Evolutionary conservation across 2,329 filamentous ascomycete species (phyloP).

Genomic region (Ambrosiella xylebori): DNA sequence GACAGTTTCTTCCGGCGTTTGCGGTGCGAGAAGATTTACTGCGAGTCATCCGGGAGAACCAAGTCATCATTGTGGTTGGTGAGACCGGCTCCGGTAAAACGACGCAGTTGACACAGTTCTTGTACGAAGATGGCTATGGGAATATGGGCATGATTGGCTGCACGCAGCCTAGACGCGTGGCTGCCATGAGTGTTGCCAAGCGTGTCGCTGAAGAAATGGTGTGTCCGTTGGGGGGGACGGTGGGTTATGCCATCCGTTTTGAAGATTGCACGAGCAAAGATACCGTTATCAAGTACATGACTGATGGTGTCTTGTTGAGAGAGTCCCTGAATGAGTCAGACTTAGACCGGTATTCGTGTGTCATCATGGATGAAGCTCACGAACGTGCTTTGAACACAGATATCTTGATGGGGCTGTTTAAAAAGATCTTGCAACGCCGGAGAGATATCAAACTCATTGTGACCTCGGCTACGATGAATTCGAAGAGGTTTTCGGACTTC

Average conservation of each 20-base stretch:
- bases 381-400: slow-evolving; percentile 93
- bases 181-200: slow-evolving; percentile 97
- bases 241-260: slow-evolving; percentile 95
- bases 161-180: slow-evolving; percentile 88
- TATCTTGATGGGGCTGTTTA: slow-evolving; percentile 92
- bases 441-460: slow-evolving; percentile 92
- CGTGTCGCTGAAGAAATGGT: slow-evolving; percentile 98
- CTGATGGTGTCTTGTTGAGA: slow-evolving; percentile 81
- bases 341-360: slow-evolving; percentile 87
- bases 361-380: slow-evolving; percentile 99
- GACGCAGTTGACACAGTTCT: slow-evolving; percentile 88
- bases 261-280: slow-evolving; percentile 95
- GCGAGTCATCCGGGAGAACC: slow-evolving; percentile 85
- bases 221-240: slow-evolving; percentile 66
- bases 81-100: slow-evolving; percentile 97
- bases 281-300: slow-evolving; percentile 98
- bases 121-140: slow-evolving; percentile 89
- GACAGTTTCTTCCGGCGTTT: slow-evolving; percentile 87
- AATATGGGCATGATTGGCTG: slow-evolving; percentile 82
- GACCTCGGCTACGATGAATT: slow-evolving; percentile 96
- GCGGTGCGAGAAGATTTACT: slow-evolving; percentile 87
- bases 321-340: slow-evolving; percentile 88
- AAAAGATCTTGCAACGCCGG: slow-evolving; percentile 81
- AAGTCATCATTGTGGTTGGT: slow-evolving; percentile 90
- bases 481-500: slow-evolving; percentile 88